Evolutionary conservation across 208 protist genomes (phyloP).

Genomic region (Trypanosoma boissoni): DNA sequence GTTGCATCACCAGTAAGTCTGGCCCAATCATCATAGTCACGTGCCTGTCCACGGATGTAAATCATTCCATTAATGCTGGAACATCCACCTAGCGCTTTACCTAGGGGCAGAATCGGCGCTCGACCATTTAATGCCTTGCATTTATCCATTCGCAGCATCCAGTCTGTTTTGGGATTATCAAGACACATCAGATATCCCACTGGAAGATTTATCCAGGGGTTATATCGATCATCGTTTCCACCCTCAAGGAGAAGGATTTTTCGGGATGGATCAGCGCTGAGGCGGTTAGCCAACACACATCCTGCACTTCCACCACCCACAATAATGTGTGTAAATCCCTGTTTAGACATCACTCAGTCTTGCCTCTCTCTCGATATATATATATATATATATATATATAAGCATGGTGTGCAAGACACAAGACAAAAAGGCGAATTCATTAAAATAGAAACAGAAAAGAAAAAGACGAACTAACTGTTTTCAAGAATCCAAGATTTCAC

Average conservation of each 20-base stretch:
- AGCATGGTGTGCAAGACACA: background rate
- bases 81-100: conserved; percentile 39
- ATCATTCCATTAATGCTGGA: conserved; percentile 36
- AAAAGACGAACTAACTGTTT: background rate
- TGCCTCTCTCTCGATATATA: background rate
- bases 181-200: conserved; percentile 5
- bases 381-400: background rate
- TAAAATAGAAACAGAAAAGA: background rate
- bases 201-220: conserved; percentile 25
- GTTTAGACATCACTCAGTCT: background rate
- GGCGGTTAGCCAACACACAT: conserved; percentile 42
- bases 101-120: conserved; percentile 20
- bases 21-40: conserved; percentile 42
- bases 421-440: background rate
- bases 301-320: conserved; percentile 51
- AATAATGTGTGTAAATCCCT: conserved; percentile 23
- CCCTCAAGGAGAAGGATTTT: conserved; percentile 18
- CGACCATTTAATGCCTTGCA: conserved; percentile 15
- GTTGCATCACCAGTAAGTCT: background rate
- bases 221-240: conserved; percentile 7
- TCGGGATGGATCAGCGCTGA: background rate
- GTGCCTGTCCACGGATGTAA: conserved; percentile 31
- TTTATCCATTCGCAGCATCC: conserved; percentile 11
- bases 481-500: background rate
- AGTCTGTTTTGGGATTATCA: conserved; percentile 9